Conservation (phyloP, 2,329 filamentous ascomycete genomes). For the Aspergillus uvarum region DNA sequence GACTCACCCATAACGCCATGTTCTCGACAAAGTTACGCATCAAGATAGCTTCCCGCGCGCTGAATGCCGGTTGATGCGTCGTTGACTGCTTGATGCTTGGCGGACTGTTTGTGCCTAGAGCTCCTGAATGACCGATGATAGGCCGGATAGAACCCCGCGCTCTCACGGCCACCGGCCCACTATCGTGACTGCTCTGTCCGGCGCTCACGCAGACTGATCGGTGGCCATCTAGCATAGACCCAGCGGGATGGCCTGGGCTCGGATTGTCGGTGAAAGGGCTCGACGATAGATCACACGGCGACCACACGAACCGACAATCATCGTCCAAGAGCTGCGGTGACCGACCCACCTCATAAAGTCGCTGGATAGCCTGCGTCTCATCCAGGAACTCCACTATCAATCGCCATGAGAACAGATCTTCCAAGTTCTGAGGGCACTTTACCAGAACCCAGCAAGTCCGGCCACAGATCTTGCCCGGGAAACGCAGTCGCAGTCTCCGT, state of each 20-base stretch:
- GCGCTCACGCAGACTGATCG: too few species aligned
- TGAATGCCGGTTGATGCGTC: constrained; percentile 5
- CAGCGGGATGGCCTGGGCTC: too few species aligned
- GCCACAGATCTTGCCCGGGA: constrained; percentile 18
- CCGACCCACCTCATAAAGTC: neutral
- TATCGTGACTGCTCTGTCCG: neutral
- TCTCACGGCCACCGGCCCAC: too few species aligned
- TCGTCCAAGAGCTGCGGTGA: neutral
- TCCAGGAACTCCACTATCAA: constrained; percentile 24
- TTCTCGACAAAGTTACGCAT: constrained; percentile 35
- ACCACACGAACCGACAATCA: neutral
- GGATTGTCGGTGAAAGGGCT: too few species aligned
- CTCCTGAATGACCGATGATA: constrained; percentile 2
- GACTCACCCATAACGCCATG: constrained; percentile 33
- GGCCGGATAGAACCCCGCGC: too few species aligned
- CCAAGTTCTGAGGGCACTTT: neutral
- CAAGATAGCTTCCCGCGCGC: constrained; percentile 22
- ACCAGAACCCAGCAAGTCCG: constrained; percentile 19
- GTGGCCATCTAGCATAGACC: too few species aligned
- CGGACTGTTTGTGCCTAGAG: neutral
- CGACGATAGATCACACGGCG: neutral
- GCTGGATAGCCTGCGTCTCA: constrained; percentile 15
- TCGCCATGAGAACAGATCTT: too few species aligned
- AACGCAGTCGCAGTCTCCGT: constrained; percentile 17
- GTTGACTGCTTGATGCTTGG: neutral